Base-by-base conservation (phyloP, 1,284 basidiomycete species). In the Tylopilus sp. region DNA sequence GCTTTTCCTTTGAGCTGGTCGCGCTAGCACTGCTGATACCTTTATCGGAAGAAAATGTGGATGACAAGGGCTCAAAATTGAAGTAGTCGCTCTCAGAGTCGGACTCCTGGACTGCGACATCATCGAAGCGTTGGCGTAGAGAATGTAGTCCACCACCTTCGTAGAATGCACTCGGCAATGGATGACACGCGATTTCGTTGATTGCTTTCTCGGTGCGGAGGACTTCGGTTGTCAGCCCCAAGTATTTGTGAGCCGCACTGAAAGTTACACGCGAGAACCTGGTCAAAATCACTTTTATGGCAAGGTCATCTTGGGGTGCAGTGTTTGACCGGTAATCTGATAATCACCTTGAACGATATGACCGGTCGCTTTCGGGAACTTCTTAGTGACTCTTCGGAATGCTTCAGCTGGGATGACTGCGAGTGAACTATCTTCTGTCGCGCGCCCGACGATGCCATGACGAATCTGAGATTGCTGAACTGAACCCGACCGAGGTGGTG, bases 371-470 rank as follows among this genome's bases (percentile, higher is more conserved):
- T 97, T 97, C 0, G 96, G 96, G 60, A 90, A 97, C 65, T 96
- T 94, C 68, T 93, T 91, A 1, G 95, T 98, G 38, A 92, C 74
- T 39, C 92, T 75, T 54, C 86, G 80, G 72, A 99, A 99, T 4
- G 96, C 97, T 65, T 97, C 93, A 1, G 96, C 95, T 5, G 96
- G 97, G 48, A 99, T 98, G 13, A 99, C 96, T n/a, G 96, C 97
- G 8, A 99, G 74, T 0, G 96, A 98, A 4, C 92, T 93, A 64
- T 99, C 96, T 47, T 91, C 88, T 1, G 87, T 89, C 3, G 96
- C 97, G 26, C 95, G 77, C 12, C 94, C 95, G 28, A 98, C 83
- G 3, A 86, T 78, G 6, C 86, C 85, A 57, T 81, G 77, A 58
- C 78, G 78, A 16, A 72, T 58, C 28, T 66, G 65, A 37, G 64